Conservation (phyloP, 495 filamentous ascomycete species). For the Aspergillus ostianus region DNA sequence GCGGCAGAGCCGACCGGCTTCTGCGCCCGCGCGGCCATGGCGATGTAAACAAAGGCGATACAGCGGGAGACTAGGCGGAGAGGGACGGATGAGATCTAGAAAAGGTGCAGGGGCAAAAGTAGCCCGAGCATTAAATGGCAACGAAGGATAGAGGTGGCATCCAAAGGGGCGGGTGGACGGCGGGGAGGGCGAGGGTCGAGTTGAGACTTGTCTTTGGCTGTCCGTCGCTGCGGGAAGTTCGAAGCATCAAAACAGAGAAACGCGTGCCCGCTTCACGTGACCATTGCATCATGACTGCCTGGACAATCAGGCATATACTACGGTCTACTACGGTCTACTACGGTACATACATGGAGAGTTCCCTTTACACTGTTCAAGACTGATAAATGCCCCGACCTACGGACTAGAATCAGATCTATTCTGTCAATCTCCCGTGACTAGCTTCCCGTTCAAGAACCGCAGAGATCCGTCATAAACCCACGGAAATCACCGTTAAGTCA, state of each 20-base stretch:
- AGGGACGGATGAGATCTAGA: background rate
- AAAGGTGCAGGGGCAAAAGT: constrained; percentile 3
- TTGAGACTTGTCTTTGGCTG: background rate
- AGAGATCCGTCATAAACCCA: background rate
- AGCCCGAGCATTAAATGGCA: constrained; percentile 8
- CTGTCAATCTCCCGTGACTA: too few relatives aligned
- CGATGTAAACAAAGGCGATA: constrained; percentile 41
- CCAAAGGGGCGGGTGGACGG: constrained; percentile 8
- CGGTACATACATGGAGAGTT: too few relatives aligned
- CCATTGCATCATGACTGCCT: constrained; percentile 5
- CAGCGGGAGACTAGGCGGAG: constrained; percentile 4
- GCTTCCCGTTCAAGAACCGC: too few relatives aligned
- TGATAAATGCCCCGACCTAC: too few relatives aligned
- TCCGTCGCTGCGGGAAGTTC: constrained; percentile 13
- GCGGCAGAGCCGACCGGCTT: constrained; percentile 61
- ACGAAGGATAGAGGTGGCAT: constrained; percentile 10
- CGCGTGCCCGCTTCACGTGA: constrained; percentile 26
- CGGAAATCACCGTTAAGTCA: background rate
- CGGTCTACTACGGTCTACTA: too few relatives aligned
- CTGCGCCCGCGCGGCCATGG: constrained; percentile 51
- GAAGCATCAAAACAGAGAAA: constrained; percentile 30
- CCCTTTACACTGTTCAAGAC: too few relatives aligned
- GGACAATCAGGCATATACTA: constrained; percentile 1
- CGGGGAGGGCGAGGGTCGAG: constrained; percentile 11
- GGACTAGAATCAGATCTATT: too few relatives aligned